Conservation (phyloP, 2,329 filamentous ascomycete genomes). For the Xylariaceae sp. region DNA sequence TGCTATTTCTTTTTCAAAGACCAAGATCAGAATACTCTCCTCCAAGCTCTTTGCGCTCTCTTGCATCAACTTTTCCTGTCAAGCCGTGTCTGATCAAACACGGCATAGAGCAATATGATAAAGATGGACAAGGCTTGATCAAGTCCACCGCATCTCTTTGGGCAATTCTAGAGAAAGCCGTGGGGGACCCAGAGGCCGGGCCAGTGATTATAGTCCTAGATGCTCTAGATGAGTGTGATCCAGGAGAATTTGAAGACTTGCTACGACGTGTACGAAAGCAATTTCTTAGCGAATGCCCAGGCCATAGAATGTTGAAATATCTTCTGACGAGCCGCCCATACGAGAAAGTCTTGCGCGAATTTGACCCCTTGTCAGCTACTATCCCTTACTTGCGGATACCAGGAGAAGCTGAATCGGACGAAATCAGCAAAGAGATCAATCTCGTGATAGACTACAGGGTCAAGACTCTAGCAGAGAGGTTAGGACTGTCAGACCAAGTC, state of each 20-base stretch:
- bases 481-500: not conserved
- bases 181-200: constrained; percentile 8
- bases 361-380: not conserved
- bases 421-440: constrained; percentile 11
- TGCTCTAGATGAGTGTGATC: constrained; percentile 13
- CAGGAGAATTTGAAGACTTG: constrained; percentile 4
- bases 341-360: constrained; percentile 6
- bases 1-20: constrained; percentile 17
- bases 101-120: not conserved
- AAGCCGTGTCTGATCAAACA: constrained; percentile 7
- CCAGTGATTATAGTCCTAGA: constrained; percentile 11
- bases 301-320: constrained; percentile 2
- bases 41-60: constrained; percentile 11
- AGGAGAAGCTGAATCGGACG: constrained; percentile 12
- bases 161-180: constrained; percentile 1
- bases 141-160: constrained; percentile 7
- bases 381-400: constrained; percentile 12
- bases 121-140: constrained; percentile 1
- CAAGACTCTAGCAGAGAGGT: not conserved
- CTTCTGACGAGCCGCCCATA: constrained; percentile 15
- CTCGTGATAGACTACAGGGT: constrained; percentile 10
- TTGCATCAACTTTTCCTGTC: constrained; percentile 12
- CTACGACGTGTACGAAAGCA: constrained; percentile 2
- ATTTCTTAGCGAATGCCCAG: not conserved
- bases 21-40: constrained; percentile 11